Evolutionary conservation across 768 basidiomycete genomes (phyloP), one percentile per base, ranked within the genome.

Genomic region (Pleurotus giganteus): DNA sequence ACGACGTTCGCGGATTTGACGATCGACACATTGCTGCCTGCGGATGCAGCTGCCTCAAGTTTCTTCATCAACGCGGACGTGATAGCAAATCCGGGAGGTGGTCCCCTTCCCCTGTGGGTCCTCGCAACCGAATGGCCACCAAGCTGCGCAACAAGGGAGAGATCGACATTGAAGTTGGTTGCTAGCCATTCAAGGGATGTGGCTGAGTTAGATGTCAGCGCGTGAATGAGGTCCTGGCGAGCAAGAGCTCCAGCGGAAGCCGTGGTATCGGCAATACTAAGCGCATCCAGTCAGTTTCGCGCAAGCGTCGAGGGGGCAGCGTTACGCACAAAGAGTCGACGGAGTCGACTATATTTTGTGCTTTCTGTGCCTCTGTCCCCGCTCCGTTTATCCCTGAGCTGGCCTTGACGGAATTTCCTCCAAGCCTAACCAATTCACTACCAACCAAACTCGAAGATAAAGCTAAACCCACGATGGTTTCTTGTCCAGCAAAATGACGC

Each of bases 401-500:
- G 2, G 66, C 66, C 50, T 67, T 67, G 11, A 67, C 60, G 15
- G 63, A 64, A 52, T 65, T 65, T 41, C 64, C 64, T 17, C 64
- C 64, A 31, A 62, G 50, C 1, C 61, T 65, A 28, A 1, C 2
- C 13, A 13, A 9, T 23, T 53, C 12, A 45, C 12, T 4, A 53
- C 32, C 19, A 27, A 3, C 24, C 8, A 5, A 4, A n/a, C 34
- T 19, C 9, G 23, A 23, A 26, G 34, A 12, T 7, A 17, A 7
- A 26, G 29, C 24, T 6, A 4, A 1, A 60, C 62, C 24, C 54
- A 66, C 65, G 58, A 56, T 6, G 63, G 62, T 47, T 62, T 62
- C 57, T 66, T 66, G 70, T 91, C 89, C 28, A 91, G 76, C 39
- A 90, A 69, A 34, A 89, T 71, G 5, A 89, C 88, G 63, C 81